Conservation (phyloP, 495 filamentous ascomycete genomes). For the Neurospora sp. region DNA sequence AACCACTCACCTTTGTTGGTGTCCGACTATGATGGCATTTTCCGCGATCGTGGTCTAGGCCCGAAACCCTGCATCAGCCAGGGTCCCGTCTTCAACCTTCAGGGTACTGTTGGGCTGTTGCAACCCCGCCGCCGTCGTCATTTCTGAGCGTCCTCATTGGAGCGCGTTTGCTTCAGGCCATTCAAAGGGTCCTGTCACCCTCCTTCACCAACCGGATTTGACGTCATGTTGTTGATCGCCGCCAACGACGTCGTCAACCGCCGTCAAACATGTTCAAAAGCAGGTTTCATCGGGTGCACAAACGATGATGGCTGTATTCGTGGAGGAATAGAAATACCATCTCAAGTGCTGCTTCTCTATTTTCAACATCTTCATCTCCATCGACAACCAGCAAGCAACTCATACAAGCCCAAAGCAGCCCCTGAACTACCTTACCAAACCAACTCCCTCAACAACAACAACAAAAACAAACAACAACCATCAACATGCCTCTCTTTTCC, state of each 20-base stretch:
- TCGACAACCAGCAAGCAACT: not conserved
- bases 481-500: constrained; percentile 41
- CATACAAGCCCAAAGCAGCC: not conserved
- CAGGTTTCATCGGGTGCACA: constrained; percentile 12
- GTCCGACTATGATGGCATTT: not conserved
- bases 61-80: not conserved
- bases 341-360: not conserved
- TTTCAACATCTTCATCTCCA: not conserved
- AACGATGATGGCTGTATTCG: not conserved
- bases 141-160: constrained; percentile 11
- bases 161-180: constrained; percentile 3
- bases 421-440: not conserved
- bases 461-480: not conserved
- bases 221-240: constrained; percentile 23
- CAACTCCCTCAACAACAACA: not conserved
- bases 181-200: constrained; percentile 9
- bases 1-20: not conserved
- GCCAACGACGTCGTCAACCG: not conserved
- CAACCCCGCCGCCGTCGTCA: constrained; percentile 4
- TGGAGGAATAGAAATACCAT: not conserved
- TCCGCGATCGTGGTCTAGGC: not conserved
- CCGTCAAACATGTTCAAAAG: constrained; percentile 8
- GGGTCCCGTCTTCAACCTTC: not conserved
- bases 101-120: constrained; percentile 2
- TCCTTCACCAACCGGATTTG: constrained; percentile 8